These are phyloP conservation scores for Sophora flavescens DNA, from an alignment of 306 rosid genomes.

Conservation along the genomic window DNA sequence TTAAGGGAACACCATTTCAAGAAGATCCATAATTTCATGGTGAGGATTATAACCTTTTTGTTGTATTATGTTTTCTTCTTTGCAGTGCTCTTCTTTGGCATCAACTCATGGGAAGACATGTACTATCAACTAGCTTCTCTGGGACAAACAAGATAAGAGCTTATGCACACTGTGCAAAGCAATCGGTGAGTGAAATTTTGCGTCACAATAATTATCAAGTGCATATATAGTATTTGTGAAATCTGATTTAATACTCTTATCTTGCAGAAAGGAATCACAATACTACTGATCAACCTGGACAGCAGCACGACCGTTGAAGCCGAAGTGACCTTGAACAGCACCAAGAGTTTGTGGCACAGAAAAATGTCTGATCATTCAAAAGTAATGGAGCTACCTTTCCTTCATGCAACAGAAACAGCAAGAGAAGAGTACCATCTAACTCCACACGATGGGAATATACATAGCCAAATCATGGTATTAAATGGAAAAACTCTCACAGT, in stretches of 20 bases:
- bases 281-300: constrained; percentile 79
- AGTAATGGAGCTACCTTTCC: constrained; percentile 33
- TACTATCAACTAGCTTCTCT: constrained; percentile 66
- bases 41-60: neutral
- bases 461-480: constrained; percentile 79
- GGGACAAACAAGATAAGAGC: constrained; percentile 77
- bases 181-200: constrained; percentile 64
- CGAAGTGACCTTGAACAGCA: constrained; percentile 45
- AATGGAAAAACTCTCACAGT: constrained; percentile 72
- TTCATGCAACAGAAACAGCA: constrained; percentile 19
- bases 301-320: constrained; percentile 54
- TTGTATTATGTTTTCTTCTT: constrained; percentile 27
- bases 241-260: constrained; percentile 41
- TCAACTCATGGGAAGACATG: constrained; percentile 83
- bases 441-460: constrained; percentile 67
- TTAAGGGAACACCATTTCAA: constrained; percentile 2
- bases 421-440: constrained; percentile 93
- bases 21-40: constrained; percentile 18
- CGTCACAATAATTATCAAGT: constrained; percentile 10
- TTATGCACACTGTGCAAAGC: constrained; percentile 91
- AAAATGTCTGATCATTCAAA: constrained; percentile 39
- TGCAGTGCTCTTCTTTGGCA: constrained; percentile 96
- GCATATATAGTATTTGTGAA: neutral
- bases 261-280: constrained; percentile 79
- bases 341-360: constrained; percentile 46